Conservation (phyloP, 768 basidiomycete genomes). For the Lentinula boryana region DNA sequence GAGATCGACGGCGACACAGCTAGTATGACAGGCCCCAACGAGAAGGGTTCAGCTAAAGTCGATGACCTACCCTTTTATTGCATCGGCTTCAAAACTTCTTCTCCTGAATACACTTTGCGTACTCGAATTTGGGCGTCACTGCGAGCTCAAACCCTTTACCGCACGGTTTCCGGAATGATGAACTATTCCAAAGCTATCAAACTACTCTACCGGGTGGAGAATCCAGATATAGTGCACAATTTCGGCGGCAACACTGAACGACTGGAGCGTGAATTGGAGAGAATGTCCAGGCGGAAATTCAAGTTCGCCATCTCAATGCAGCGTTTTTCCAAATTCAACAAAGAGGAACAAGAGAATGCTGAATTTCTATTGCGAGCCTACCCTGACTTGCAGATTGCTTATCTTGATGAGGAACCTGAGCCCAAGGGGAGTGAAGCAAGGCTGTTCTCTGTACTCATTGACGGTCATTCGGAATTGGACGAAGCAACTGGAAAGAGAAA, state of each 20-base stretch:
- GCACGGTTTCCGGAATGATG: slow-evolving; percentile 99
- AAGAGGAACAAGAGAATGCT: slow-evolving; percentile 97
- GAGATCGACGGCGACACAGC: slow-evolving; percentile 65
- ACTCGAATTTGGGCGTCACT: slow-evolving; percentile 99
- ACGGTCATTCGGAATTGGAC: slow-evolving; percentile 94
- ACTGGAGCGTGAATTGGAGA: slow-evolving; percentile 91
- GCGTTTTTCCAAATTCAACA: slow-evolving; percentile 98
- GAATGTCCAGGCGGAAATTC: slow-evolving; percentile 97
- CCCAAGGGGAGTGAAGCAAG: slow-evolving; percentile 82
- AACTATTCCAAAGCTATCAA: slow-evolving; percentile 99
- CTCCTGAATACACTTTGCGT: slow-evolving; percentile 96
- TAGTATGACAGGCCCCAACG: slow-evolving; percentile 46
- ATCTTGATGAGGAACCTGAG: slow-evolving; percentile 93
- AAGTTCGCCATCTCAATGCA: slow-evolving; percentile 99
- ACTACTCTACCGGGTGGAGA: slow-evolving; percentile 96
- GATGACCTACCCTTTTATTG: slow-evolving; percentile 99
- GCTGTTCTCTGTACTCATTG: slow-evolving; percentile 90
- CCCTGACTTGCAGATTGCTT: slow-evolving; percentile 97
- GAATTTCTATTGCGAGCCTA: slow-evolving; percentile 97
- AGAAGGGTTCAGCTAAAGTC: slow-evolving; percentile 64
- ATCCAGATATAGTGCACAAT: slow-evolving; percentile 93
- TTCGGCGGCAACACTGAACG: slow-evolving; percentile 97
- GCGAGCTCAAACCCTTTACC: slow-evolving; percentile 95
- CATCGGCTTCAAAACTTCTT: slow-evolving; percentile 98
- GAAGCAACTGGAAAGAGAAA: slow-evolving; percentile 83